Percentiles rank a stretch among this genome's conserved stretches.
Conservation (phyloP, 1,284 basidiomycete species). For the Wolfiporia cocos region DNA sequence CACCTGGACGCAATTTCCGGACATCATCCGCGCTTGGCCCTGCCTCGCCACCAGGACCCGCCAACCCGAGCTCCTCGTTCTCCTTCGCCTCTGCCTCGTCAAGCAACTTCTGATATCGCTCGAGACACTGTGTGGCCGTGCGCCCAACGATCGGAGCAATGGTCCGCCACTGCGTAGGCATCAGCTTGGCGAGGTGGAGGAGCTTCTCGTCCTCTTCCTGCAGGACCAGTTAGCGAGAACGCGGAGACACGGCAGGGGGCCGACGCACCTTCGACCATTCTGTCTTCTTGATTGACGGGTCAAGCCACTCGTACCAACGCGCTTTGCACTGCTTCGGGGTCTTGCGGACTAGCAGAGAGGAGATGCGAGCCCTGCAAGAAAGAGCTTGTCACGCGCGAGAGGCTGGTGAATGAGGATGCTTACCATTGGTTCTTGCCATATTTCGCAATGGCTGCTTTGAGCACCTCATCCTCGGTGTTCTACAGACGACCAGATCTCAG, state of each 20-base stretch:
- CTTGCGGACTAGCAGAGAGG: slow-evolving; percentile 95
- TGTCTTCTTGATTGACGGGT: slow-evolving; percentile 99
- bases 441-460: slow-evolving; percentile 97
- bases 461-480: slow-evolving; percentile 96
- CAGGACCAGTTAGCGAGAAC: not conserved
- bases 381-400: slow-evolving; percentile 3
- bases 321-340: slow-evolving; percentile 99
- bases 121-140: slow-evolving; percentile 98
- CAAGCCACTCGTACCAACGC: slow-evolving; percentile 99
- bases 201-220: slow-evolving; percentile 97
- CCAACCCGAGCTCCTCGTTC: slow-evolving; percentile 86
- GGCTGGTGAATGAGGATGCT: slow-evolving; percentile 13
- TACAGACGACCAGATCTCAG: slow-evolving; percentile 24
- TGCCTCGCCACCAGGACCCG: slow-evolving; percentile 74
- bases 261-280: slow-evolving; percentile 90
- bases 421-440: slow-evolving; percentile 96
- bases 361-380: slow-evolving; percentile 86
- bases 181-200: slow-evolving; percentile 94
- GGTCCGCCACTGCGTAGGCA: slow-evolving; percentile 99
- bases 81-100: slow-evolving; percentile 97
- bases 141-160: slow-evolving; percentile 98
- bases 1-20: slow-evolving; percentile 85
- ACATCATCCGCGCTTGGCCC: slow-evolving; percentile 91
- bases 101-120: slow-evolving; percentile 95
- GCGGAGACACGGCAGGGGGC: not conserved